Percentiles rank a stretch among this genome's conserved stretches.
phyloP scores from a whole-genome alignment of 768 basidiomycete species.

The Calvatia gigantea region DNA sequence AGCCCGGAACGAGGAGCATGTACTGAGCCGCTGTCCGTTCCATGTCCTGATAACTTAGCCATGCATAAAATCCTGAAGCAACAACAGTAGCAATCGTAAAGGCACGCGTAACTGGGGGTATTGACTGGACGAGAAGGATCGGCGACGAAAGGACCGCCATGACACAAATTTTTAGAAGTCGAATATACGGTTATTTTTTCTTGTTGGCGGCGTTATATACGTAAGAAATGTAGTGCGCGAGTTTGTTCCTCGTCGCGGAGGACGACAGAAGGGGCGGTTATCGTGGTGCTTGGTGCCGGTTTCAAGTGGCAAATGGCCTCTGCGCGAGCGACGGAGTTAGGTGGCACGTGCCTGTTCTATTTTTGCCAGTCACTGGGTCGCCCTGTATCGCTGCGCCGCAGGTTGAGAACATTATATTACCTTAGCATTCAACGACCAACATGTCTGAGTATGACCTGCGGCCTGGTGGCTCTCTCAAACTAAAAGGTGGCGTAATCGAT shows the following conservation, averaged over 20 bases:
- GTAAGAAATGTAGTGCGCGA: not conserved
- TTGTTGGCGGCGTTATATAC: not conserved
- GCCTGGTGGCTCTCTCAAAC: slow-evolving; percentile 85
- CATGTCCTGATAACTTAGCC: slow-evolving; percentile 54
- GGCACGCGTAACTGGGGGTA: slow-evolving; percentile 75
- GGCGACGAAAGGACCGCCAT: slow-evolving; percentile 83
- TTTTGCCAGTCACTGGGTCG: not conserved
- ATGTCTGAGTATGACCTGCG: slow-evolving; percentile 87
- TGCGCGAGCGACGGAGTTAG: not conserved
- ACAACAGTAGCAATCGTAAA: slow-evolving; percentile 63
- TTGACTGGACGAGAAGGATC: slow-evolving; percentile 61
- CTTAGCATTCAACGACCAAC: slow-evolving; percentile 20
- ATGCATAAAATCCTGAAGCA: slow-evolving; percentile 58
- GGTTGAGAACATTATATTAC: not conserved
- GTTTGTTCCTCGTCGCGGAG: not conserved
- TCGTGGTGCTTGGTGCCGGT: slow-evolving; percentile 7
- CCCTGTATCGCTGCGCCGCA: not conserved
- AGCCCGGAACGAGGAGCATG: slow-evolving; percentile 78
- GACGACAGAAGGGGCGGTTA: not conserved
- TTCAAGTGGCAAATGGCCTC: not conserved
- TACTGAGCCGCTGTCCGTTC: slow-evolving; percentile 48
- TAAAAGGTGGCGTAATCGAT: slow-evolving; percentile 79
- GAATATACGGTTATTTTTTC: not conserved
- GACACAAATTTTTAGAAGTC: slow-evolving; percentile 15
- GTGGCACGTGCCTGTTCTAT: slow-evolving; percentile 22